A percentile compares a stretch with the other conserved stretches of the same genome.
phyloP scores from a whole-genome alignment of 1,284 basidiomycete species.

The Chalciporus piperatoides region DNA sequence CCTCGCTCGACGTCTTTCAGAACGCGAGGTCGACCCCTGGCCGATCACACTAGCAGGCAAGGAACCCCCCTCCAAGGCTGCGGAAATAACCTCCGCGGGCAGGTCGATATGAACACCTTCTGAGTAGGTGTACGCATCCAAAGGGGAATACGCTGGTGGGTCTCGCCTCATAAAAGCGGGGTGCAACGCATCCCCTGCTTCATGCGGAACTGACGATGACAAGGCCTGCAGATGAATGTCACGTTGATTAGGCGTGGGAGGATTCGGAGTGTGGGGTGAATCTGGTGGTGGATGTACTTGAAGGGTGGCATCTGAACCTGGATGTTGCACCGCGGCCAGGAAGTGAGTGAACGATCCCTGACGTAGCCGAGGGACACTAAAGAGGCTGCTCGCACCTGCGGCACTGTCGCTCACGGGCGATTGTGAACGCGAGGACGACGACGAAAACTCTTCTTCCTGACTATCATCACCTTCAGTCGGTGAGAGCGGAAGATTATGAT shows the following conservation, averaged over 20 bases:
- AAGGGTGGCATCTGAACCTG: conserved; percentile 61
- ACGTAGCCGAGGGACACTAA: conserved; percentile 64
- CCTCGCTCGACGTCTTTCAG: conserved; percentile 56
- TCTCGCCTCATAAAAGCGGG: conserved; percentile 47
- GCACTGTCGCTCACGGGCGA: conserved; percentile 48
- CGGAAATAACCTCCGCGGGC: conserved; percentile 77
- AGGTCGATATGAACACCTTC: conserved; percentile 81
- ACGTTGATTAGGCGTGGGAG: conserved; percentile 71
- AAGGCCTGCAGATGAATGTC: conserved; percentile 76
- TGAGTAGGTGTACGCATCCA: conserved; percentile 74
- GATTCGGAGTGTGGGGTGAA: conserved; percentile 68
- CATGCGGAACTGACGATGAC: conserved; percentile 35
- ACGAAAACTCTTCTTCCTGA: conserved; percentile 30
- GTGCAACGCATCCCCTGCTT: conserved; percentile 16
- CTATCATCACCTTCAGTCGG: conserved; percentile 28
- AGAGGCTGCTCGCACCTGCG: conserved; percentile 76
- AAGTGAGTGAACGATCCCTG: conserved; percentile 59
- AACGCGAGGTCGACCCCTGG: conserved; percentile 44
- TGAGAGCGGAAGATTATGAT: conserved; percentile 47
- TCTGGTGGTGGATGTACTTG: conserved; percentile 74
- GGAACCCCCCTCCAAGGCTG: conserved; percentile 66
- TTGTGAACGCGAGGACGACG: conserved; percentile 42
- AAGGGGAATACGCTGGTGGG: conserved; percentile 77
- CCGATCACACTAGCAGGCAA: conserved; percentile 55
- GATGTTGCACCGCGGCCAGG: conserved; percentile 49